These are phyloP conservation scores for Cytidiella melzeri DNA, from an alignment of 768 basidiomycete species.

Conservation along the genomic window DNA sequence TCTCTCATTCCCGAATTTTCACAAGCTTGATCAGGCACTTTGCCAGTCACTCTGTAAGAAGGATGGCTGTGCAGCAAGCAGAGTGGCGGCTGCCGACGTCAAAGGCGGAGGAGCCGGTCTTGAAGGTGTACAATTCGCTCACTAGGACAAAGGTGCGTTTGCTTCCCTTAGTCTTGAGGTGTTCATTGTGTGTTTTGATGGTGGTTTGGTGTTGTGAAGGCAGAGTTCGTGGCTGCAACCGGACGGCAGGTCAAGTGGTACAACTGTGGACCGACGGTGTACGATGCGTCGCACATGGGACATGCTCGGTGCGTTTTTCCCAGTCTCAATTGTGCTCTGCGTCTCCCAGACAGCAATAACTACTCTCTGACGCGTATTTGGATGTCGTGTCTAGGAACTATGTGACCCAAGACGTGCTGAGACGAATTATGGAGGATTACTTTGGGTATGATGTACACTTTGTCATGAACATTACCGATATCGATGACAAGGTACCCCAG, in stretches of 20 bases:
- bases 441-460: constrained; percentile 98
- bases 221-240: constrained; percentile 64
- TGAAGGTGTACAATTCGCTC: constrained; percentile 89
- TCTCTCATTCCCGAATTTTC: too few relatives aligned
- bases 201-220: constrained; percentile 50
- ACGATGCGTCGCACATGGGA: constrained; percentile 97
- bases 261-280: constrained; percentile 98
- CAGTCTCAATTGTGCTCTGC: too few relatives aligned
- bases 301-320: constrained; percentile 90
- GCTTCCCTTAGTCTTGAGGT: constrained; percentile 11
- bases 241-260: constrained; percentile 92
- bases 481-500: constrained; percentile 87
- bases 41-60: background rate
- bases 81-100: constrained; percentile 44
- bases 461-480: constrained; percentile 99
- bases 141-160: constrained; percentile 76
- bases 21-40: too few relatives aligned
- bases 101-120: constrained; percentile 49
- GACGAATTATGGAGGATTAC: constrained; percentile 89
- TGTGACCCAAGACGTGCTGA: constrained; percentile 87
- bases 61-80: constrained; percentile 59
- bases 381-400: constrained; percentile 64
- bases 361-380: background rate
- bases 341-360: background rate
- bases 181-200: background rate